phyloP scores from a whole-genome alignment of 352 stramenopile species.

The Phytopythium chamaehyphon region DNA sequence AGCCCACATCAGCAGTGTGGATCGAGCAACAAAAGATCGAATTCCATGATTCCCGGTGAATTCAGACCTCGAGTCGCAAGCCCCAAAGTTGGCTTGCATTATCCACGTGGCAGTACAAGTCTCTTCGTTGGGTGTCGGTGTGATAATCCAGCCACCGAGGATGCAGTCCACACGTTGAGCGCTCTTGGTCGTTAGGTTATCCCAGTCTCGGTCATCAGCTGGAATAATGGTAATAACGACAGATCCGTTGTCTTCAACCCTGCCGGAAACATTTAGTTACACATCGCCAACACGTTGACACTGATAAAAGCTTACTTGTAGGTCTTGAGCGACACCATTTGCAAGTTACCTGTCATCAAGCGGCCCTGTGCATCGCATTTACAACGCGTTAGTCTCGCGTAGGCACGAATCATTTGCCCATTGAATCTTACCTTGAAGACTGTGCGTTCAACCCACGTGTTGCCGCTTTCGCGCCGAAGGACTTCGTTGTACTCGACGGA shows the following conservation, averaged over 20 bases:
- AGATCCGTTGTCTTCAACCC: slow-evolving; percentile 58
- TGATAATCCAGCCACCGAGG: slow-evolving; percentile 63
- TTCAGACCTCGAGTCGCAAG: slow-evolving; percentile 44
- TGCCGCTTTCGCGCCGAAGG: slow-evolving; percentile 36
- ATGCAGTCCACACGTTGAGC: slow-evolving; percentile 52
- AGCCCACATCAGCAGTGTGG: slow-evolving; percentile 40
- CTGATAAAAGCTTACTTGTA: slow-evolving; percentile 40
- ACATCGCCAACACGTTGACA: not conserved
- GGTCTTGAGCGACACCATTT: slow-evolving; percentile 61
- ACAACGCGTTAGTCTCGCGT: too few relatives aligned
- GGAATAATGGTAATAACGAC: slow-evolving; percentile 71
- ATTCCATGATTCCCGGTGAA: slow-evolving; percentile 46
- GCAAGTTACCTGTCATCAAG: slow-evolving; percentile 31
- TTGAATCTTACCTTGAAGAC: slow-evolving; percentile 56
- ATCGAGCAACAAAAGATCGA: slow-evolving; percentile 26
- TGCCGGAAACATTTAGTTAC: slow-evolving; percentile 12
- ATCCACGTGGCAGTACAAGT: slow-evolving; percentile 73
- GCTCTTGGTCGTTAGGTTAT: slow-evolving; percentile 5
- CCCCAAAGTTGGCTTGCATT: slow-evolving; percentile 73
- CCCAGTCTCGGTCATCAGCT: slow-evolving; percentile 34
- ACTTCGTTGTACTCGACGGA: slow-evolving; percentile 48
- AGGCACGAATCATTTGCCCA: too few relatives aligned
- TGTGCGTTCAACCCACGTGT: slow-evolving; percentile 53
- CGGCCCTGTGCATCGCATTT: slow-evolving; percentile 18
- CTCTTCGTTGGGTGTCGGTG: slow-evolving; percentile 49